Evolutionary conservation across 2,329 filamentous ascomycete genomes (phyloP).

Genomic region (Cytospora piceae): DNA sequence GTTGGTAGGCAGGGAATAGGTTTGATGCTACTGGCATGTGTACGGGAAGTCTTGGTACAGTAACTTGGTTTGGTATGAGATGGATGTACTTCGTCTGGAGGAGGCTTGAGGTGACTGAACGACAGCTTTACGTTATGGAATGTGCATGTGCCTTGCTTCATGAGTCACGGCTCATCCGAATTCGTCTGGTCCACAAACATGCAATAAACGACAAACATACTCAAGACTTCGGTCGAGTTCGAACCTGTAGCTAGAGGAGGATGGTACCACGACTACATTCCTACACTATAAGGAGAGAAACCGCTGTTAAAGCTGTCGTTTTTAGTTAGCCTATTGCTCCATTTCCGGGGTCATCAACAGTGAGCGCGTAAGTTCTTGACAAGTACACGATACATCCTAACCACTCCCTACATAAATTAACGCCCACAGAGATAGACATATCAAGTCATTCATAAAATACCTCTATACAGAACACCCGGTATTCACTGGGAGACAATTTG

Average conservation of each 20-base stretch:
- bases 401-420: too few species aligned
- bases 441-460: too few species aligned
- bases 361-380: conserved; percentile 3
- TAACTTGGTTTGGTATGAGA: background rate
- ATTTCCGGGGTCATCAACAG: conserved; percentile 3
- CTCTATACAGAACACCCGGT: background rate
- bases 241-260: background rate
- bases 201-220: background rate
- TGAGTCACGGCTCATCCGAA: background rate
- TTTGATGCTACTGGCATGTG: background rate
- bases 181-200: too few species aligned
- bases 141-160: conserved; percentile 5
- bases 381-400: conserved; percentile 11
- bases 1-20: too few species aligned
- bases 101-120: background rate
- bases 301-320: conserved; percentile 3
- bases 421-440: too few species aligned
- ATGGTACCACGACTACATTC: too few species aligned
- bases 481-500: background rate
- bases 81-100: background rate
- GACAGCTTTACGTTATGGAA: conserved; percentile 3
- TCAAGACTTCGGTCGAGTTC: background rate
- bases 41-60: background rate
- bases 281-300: too few species aligned
- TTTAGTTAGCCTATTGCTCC: conserved; percentile 3